These are phyloP conservation scores for Dendrobium catenatum DNA, from an alignment of 106 monocot genomes.

Conservation along the genomic window DNA sequence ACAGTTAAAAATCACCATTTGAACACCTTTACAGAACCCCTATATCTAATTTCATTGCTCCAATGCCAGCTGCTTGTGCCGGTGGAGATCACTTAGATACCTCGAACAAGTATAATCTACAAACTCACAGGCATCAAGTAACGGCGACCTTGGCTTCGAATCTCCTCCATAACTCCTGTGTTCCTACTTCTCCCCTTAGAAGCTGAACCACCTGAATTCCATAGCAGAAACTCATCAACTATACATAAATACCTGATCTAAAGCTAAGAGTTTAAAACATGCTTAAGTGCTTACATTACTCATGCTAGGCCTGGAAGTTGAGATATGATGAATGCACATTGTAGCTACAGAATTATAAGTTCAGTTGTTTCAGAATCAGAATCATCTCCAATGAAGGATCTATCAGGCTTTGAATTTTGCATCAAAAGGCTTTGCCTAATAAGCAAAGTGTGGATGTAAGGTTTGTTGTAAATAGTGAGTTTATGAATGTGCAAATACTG, in stretches of 20 bases:
- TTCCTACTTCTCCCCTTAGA: conserved; percentile 43
- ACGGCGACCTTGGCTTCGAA: conserved; percentile 10
- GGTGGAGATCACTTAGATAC: conserved; percentile 81
- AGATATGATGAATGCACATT: conserved; percentile 71
- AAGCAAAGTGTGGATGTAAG: neutral
- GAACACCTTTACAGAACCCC: neutral
- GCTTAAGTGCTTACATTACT: conserved; percentile 1
- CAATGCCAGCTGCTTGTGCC: conserved; percentile 80
- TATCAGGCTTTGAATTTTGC: conserved; percentile 32
- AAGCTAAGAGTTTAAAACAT: no score
- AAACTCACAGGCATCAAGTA: conserved; percentile 37
- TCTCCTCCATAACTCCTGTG: conserved; percentile 21
- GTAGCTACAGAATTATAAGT: conserved; percentile 52
- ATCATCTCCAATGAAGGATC: conserved; percentile 37
- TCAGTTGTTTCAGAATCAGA: conserved; percentile 47
- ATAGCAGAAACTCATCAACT: no score
- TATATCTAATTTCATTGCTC: conserved; percentile 26
- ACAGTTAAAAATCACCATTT: no score
- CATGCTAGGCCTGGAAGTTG: conserved; percentile 65
- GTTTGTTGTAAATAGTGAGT: neutral
- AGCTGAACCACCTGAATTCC: conserved; percentile 14
- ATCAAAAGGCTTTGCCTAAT: conserved; percentile 73
- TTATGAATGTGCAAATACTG: no score
- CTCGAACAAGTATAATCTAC: conserved; percentile 76
- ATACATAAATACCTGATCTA: no score